Percentiles rank a stretch among this genome's conserved stretches.
Conservation (phyloP, 176 grass and related monocot species). For the Eremochloa ophiuroides region DNA sequence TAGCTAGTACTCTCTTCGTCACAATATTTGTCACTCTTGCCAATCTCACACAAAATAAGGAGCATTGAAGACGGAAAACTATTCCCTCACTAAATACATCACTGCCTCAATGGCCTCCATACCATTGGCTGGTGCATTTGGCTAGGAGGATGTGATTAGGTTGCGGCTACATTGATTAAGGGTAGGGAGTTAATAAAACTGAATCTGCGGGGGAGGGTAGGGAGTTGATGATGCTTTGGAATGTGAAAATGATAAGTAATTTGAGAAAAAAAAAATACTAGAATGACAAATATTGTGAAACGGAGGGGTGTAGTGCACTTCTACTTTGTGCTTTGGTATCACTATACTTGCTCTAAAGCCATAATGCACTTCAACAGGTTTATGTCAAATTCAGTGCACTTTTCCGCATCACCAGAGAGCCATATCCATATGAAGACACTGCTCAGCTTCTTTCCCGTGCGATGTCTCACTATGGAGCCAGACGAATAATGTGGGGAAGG, state of each 20-base stretch:
- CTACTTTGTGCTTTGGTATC: not conserved
- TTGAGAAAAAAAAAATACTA: not conserved
- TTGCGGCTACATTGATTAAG: not conserved
- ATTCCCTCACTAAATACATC: not conserved
- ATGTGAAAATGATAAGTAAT: not conserved
- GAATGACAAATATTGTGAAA: not conserved
- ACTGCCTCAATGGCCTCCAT: not conserved
- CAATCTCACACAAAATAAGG: not conserved
- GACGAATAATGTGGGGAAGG: slow-evolving; percentile 90
- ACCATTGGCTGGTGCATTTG: not conserved
- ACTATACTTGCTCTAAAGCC: not conserved
- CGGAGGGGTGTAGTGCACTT: not conserved
- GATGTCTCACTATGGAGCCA: slow-evolving; percentile 61
- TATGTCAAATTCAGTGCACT: slow-evolving; percentile 90
- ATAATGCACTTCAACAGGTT: slow-evolving; percentile 42
- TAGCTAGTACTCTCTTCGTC: not conserved
- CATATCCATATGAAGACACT: slow-evolving; percentile 75
- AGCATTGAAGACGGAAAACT: not conserved
- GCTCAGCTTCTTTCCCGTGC: slow-evolving; percentile 51
- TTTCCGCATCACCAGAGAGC: slow-evolving; percentile 70
- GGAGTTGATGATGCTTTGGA: not conserved
- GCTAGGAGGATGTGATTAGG: not conserved
- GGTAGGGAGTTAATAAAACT: too few species aligned
- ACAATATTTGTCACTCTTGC: not conserved
- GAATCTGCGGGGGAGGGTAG: too few species aligned